Percentiles rank a stretch among this genome's conserved stretches.
Conservation (phyloP, 2,329 filamentous ascomycete genomes). For the Laburnicola sp. region DNA sequence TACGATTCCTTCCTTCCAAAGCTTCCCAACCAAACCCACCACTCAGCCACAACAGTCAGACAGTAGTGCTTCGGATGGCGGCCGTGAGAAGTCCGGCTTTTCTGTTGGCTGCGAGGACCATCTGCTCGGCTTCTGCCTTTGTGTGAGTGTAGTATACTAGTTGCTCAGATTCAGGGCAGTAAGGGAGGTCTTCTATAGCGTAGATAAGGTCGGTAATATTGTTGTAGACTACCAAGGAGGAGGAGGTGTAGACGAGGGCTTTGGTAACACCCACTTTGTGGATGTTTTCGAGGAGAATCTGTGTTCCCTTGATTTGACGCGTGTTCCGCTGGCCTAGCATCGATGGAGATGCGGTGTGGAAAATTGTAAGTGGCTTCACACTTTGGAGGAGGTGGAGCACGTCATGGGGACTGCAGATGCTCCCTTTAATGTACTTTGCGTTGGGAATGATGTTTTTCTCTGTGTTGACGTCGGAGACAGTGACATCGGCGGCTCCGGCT, state of each 20-base stretch:
- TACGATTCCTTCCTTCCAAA: constrained; percentile 6
- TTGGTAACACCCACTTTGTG: constrained; percentile 43
- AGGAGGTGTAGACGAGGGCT: constrained; percentile 50
- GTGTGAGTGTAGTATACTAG: constrained; percentile 19
- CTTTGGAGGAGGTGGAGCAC: not conserved
- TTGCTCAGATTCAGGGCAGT: constrained; percentile 6
- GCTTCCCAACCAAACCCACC: constrained; percentile 7
- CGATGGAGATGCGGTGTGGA: constrained; percentile 9
- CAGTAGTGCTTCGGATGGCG: constrained; percentile 1
- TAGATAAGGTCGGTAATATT: constrained; percentile 11
- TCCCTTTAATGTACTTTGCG: constrained; percentile 10
- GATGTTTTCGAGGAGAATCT: constrained; percentile 32
- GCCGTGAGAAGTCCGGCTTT: constrained; percentile 11
- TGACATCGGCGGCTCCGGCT: constrained; percentile 1
- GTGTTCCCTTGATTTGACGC: constrained; percentile 48
- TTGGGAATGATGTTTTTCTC: constrained; percentile 1
- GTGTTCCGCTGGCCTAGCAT: constrained; percentile 6
- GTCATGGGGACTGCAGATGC: constrained; percentile 7
- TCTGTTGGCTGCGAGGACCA: constrained; percentile 17
- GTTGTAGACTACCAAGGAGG: constrained; percentile 20
- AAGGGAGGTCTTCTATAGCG: constrained; percentile 13
- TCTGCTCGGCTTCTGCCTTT: constrained; percentile 20
- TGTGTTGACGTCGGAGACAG: constrained; percentile 2
- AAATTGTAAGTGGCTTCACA: constrained; percentile 3
- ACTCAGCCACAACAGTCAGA: constrained; percentile 7